Conservation (phyloP, 805 yeast genomes). For the Saccharomycopsis babjevae region DNA sequence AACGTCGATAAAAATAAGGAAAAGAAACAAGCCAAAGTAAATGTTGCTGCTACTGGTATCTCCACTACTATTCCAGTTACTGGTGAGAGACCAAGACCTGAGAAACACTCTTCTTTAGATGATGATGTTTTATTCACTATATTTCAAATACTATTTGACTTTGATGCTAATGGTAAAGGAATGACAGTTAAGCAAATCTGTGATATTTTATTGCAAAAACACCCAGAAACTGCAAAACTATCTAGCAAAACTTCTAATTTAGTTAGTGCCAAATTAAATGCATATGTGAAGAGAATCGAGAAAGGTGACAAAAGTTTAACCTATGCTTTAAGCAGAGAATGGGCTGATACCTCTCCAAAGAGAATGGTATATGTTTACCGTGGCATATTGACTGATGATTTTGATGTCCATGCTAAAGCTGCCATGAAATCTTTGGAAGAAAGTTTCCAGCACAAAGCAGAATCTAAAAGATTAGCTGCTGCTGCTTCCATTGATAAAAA, state of each 20-base stretch:
- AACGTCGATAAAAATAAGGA: constrained; percentile 22
- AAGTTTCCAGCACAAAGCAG: constrained; percentile 22
- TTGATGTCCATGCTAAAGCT: constrained; percentile 58
- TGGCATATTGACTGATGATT: constrained; percentile 67
- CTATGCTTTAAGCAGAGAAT: constrained; percentile 73
- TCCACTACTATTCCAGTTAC: constrained; percentile 75
- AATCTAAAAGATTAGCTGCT: constrained; percentile 23
- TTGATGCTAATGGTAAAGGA: constrained; percentile 60
- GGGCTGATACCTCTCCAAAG: constrained; percentile 87
- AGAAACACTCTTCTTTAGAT: constrained; percentile 55
- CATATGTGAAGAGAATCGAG: constrained; percentile 76
- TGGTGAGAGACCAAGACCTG: constrained; percentile 64
- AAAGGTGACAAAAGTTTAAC: constrained; percentile 66
- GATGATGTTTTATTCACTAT: constrained; percentile 71
- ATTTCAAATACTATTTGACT: constrained; percentile 58
- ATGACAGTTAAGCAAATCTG: constrained; percentile 88
- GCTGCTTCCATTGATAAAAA: neutral
- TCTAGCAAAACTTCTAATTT: constrained; percentile 74
- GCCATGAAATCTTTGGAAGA: constrained; percentile 36
- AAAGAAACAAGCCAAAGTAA: constrained; percentile 35
- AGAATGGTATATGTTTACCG: constrained; percentile 84
- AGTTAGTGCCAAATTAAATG: constrained; percentile 74
- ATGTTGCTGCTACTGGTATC: constrained; percentile 47
- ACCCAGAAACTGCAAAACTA: constrained; percentile 75
- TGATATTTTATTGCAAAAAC: constrained; percentile 60